Evolutionary conservation across 768 basidiomycete genomes (phyloP).

Genomic region (Pleurotus salmoneostramineus): DNA sequence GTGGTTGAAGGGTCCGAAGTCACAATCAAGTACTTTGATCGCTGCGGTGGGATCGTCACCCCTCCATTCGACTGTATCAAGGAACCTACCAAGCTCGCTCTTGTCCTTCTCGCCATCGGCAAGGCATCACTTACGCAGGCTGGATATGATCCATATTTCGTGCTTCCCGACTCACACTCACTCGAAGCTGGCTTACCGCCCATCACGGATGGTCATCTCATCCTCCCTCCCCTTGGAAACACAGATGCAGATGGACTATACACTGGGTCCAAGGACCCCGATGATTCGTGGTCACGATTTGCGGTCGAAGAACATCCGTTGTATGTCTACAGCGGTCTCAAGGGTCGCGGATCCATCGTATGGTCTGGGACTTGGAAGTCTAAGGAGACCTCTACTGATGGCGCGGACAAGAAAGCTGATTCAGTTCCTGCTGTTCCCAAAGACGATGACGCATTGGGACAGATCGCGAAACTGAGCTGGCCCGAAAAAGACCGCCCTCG

Average conservation of each 20-base stretch:
- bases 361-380: no score
- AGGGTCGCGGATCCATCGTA: conserved; percentile 15
- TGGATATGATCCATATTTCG: conserved; percentile 15
- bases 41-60: conserved; percentile 16
- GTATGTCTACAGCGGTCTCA: conserved; percentile 9
- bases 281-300: background rate
- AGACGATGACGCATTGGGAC: no score
- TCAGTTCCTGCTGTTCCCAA: no score
- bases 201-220: background rate
- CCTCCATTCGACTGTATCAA: conserved; percentile 15
- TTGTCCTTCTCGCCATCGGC: conserved; percentile 9
- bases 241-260: background rate
- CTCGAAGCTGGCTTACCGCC: background rate
- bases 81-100: conserved; percentile 14
- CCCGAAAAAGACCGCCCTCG: no score
- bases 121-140: background rate
- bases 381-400: no score
- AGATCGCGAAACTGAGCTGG: no score
- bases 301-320: background rate
- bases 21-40: conserved; percentile 24
- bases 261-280: background rate
- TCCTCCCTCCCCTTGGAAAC: background rate
- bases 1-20: conserved; percentile 14
- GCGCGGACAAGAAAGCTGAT: no score
- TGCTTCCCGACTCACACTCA: background rate